Evolutionary conservation across 805 yeast genomes (phyloP).

Genomic region (Lipomyces orientalis): DNA sequence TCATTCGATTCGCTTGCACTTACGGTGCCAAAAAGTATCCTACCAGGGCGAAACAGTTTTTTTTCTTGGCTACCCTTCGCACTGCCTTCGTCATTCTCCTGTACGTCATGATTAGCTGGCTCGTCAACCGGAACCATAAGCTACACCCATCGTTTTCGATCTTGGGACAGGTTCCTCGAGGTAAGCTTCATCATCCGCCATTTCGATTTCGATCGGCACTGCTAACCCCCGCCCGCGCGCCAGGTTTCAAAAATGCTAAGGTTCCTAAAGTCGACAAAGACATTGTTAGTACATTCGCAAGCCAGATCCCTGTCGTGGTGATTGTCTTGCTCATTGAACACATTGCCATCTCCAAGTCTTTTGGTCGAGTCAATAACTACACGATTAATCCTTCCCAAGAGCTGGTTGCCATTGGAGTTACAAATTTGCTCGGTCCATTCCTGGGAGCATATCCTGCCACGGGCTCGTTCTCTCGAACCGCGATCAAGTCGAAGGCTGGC

Average conservation of each 20-base stretch:
- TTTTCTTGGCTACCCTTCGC: background rate
- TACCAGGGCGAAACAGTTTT: background rate
- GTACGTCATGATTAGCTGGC: background rate
- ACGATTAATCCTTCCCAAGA: background rate
- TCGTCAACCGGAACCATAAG: background rate
- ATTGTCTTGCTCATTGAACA: background rate
- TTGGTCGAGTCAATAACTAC: conserved; percentile 1
- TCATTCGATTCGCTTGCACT: background rate
- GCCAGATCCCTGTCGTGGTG: background rate
- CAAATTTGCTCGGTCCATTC: background rate
- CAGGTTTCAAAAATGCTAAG: background rate
- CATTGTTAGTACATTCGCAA: background rate
- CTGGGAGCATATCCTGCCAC: background rate
- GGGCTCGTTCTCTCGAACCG: background rate
- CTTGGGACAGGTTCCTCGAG: conserved; percentile 1
- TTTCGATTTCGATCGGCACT: background rate
- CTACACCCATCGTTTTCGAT: background rate
- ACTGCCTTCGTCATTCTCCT: conserved; percentile 1
- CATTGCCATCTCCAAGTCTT: background rate
- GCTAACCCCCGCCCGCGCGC: background rate
- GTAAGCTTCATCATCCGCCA: background rate
- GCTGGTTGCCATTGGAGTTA: background rate
- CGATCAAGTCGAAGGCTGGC: background rate
- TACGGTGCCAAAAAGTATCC: background rate
- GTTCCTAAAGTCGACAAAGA: background rate